Evolutionary conservation across 2,329 filamentous ascomycete species (phyloP).

Genomic region (Sporothrix pseudoabietina): DNA sequence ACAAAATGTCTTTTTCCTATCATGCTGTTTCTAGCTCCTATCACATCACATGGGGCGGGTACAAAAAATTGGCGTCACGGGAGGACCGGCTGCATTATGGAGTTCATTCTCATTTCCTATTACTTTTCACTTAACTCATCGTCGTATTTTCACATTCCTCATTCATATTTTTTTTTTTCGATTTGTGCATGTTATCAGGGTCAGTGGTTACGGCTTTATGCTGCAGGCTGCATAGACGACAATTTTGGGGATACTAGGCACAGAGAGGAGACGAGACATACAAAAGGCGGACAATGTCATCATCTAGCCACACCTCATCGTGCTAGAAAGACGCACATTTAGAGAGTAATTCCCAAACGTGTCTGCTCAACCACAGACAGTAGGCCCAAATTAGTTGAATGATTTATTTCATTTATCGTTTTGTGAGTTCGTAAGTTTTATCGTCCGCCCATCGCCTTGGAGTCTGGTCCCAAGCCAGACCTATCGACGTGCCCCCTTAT

Average conservation of each 20-base stretch:
- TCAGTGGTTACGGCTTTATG: background rate
- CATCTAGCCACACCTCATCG: background rate
- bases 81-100: constrained; percentile 29
- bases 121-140: background rate
- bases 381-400: background rate
- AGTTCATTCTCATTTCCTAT: constrained; percentile 19
- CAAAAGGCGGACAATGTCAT: background rate
- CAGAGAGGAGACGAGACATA: background rate
- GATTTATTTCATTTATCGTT: constrained; percentile 2
- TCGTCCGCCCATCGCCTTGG: constrained; percentile 8
- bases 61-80: constrained; percentile 23
- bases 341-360: background rate
- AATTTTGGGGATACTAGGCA: background rate
- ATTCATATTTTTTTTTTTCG: background rate
- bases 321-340: background rate
- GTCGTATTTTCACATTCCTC: background rate
- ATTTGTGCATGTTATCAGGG: constrained; percentile 6
- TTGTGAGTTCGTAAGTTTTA: background rate
- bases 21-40: background rate
- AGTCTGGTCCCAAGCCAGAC: background rate
- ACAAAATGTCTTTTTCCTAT: background rate
- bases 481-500: background rate
- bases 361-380: too few species aligned
- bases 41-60: background rate
- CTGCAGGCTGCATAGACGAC: background rate